Evolutionary conservation across 306 rosid species (phyloP).

Genomic region (Mimosa bimucronata): DNA sequence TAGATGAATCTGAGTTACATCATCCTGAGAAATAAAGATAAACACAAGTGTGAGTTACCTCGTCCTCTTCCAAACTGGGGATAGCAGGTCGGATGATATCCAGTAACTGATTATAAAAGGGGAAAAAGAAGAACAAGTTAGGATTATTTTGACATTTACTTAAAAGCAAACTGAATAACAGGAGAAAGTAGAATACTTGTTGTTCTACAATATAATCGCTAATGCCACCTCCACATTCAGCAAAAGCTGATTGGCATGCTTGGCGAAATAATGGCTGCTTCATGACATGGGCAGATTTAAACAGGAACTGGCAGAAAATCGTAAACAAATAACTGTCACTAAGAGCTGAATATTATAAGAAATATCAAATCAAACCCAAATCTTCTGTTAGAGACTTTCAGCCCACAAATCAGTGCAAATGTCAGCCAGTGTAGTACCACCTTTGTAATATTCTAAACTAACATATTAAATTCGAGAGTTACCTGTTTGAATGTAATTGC

Average conservation of each 20-base stretch:
- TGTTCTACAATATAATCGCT: background rate
- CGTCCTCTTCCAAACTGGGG: conserved; percentile 58
- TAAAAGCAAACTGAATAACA: conserved; percentile 9
- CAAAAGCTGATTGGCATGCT: conserved; percentile 74
- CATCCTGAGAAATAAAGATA: background rate
- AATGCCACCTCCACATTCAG: conserved; percentile 42
- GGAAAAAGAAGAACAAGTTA: conserved; percentile 33
- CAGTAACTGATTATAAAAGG: conserved; percentile 56
- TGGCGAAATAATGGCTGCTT: conserved; percentile 65
- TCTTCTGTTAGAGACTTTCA: conserved; percentile 11
- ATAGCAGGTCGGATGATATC: conserved; percentile 55
- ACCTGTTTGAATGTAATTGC: conserved; percentile 71
- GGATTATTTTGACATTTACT: conserved; percentile 27
- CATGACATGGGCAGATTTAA: conserved; percentile 66
- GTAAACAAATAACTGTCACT: background rate
- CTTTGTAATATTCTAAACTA: background rate
- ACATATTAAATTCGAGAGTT: background rate
- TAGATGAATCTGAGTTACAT: background rate
- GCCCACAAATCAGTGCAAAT: conserved; percentile 11
- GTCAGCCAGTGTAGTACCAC: background rate
- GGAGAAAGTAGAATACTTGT: conserved; percentile 27
- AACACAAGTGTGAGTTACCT: conserved; percentile 50
- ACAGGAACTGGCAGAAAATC: conserved; percentile 68
- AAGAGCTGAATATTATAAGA: conserved; percentile 1
- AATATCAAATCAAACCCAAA: conserved; percentile 13